A percentile compares a stretch with the other conserved stretches of the same genome.
Conservation (phyloP, 306 rosid genomes). For the Herpetospermum pedunculosum region DNA sequence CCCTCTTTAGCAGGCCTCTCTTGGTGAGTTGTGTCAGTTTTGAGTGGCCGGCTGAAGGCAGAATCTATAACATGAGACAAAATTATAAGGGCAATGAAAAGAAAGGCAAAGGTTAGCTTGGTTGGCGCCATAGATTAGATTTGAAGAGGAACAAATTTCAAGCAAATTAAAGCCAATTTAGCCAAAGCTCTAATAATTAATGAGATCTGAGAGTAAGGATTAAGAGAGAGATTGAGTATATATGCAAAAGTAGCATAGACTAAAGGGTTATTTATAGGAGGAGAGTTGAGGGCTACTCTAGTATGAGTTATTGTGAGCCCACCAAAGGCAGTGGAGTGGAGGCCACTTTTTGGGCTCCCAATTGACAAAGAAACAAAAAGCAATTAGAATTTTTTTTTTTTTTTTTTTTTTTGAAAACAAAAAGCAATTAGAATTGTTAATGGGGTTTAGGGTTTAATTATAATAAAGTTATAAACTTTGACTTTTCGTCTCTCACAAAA, state of each 20-base stretch:
- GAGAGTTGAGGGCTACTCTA: neutral
- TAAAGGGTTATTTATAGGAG: conserved; percentile 1
- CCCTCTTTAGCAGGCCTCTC: neutral
- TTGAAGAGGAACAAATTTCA: neutral
- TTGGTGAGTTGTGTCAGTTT: neutral
- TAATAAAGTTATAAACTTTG: neutral
- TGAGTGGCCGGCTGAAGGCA: neutral
- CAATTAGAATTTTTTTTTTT: too few relatives aligned
- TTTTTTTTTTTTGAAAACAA: too few relatives aligned
- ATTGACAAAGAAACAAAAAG: neutral
- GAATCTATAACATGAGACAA: neutral
- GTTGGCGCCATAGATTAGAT: neutral
- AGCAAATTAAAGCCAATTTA: neutral
- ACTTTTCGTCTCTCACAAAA: neutral
- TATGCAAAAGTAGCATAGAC: neutral
- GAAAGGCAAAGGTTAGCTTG: neutral
- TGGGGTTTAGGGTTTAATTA: neutral
- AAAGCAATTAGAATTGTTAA: neutral
- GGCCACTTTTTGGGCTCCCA: neutral
- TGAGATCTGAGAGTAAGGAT: neutral
- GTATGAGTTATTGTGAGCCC: neutral
- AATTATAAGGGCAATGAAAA: neutral
- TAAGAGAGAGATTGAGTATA: conserved; percentile 2
- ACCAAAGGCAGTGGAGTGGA: conserved; percentile 8
- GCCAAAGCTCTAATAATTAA: neutral